Percentiles rank a stretch among this genome's conserved stretches.
Conservation (phyloP, 768 basidiomycete species). For the Naganishia friedmannii region DNA sequence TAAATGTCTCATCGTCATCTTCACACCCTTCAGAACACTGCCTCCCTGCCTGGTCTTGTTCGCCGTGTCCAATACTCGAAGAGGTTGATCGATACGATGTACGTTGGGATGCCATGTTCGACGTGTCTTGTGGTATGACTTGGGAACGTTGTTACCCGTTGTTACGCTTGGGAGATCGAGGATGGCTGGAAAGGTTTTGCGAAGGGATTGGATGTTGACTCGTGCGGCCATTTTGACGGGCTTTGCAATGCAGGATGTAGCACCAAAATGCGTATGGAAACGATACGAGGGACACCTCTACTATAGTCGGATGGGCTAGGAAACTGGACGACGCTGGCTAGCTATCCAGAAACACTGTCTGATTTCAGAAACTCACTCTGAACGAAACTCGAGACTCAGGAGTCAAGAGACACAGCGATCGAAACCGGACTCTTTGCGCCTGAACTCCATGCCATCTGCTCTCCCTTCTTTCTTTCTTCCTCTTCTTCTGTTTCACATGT, state of each 20-base stretch:
- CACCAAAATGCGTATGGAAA: not conserved
- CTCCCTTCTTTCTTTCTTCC: not conserved
- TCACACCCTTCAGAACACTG: constrained; percentile 41
- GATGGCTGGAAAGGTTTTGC: constrained; percentile 44
- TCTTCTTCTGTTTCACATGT: not conserved
- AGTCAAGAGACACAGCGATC: not conserved
- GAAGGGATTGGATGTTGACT: constrained; percentile 29
- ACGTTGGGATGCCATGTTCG: constrained; percentile 45
- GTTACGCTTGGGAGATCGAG: constrained; percentile 41
- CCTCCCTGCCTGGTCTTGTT: constrained; percentile 20
- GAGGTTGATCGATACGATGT: constrained; percentile 40
- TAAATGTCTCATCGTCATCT: constrained; percentile 44
- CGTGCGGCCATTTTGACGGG: constrained; percentile 13
- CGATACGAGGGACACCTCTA: too few relatives aligned
- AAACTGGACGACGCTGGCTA: too few relatives aligned
- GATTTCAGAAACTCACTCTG: too few relatives aligned
- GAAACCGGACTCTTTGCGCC: not conserved
- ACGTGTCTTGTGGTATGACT: constrained; percentile 50
- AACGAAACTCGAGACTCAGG: not conserved
- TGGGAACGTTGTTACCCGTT: constrained; percentile 49
- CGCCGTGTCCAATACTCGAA: constrained; percentile 25
- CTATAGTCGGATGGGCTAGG: too few relatives aligned
- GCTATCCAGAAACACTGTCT: too few relatives aligned
- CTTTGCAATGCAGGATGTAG: too few relatives aligned
- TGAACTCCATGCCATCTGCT: not conserved